These are phyloP conservation scores for Stachybotrys elegans DNA, from an alignment of 2,329 filamentous ascomycete genomes.

Conservation along the genomic window DNA sequence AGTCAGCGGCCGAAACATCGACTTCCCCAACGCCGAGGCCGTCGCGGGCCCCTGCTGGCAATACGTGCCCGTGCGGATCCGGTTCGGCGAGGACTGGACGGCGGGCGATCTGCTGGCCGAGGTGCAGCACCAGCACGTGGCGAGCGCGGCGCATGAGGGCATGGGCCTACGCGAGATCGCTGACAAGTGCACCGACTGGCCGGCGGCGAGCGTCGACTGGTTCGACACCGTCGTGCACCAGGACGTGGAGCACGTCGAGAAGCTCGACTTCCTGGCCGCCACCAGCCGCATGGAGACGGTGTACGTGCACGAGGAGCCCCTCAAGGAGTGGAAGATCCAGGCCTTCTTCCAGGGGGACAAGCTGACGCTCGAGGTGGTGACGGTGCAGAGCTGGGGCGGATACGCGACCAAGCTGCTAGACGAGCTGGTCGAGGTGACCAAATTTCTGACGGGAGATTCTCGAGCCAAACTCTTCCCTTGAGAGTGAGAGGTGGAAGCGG, in stretches of 20 bases:
- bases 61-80: slow-evolving; percentile 59
- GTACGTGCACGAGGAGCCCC: slow-evolving; percentile 52
- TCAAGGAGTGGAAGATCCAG: slow-evolving; percentile 57
- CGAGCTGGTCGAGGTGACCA: slow-evolving; percentile 34
- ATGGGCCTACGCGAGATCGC: slow-evolving; percentile 51
- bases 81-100: slow-evolving; percentile 46
- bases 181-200: slow-evolving; percentile 40
- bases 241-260: slow-evolving; percentile 57
- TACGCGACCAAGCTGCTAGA: slow-evolving; percentile 47
- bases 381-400: slow-evolving; percentile 48
- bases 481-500: background rate
- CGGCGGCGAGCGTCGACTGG: slow-evolving; percentile 24
- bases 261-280: slow-evolving; percentile 33
- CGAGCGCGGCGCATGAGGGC: slow-evolving; percentile 49
- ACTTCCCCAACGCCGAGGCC: slow-evolving; percentile 47
- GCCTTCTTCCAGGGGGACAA: slow-evolving; percentile 49
- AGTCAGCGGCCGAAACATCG: slow-evolving; percentile 58
- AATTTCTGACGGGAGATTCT: slow-evolving; percentile 8
- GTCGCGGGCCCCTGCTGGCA: slow-evolving; percentile 64
- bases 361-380: slow-evolving; percentile 55
- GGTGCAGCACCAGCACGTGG: slow-evolving; percentile 53
- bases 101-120: slow-evolving; percentile 45
- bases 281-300: slow-evolving; percentile 49
- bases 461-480: slow-evolving; percentile 13
- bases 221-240: slow-evolving; percentile 56